Evolutionary conservation across 2,329 filamentous ascomycete species (phyloP), one percentile per base, ranked within the genome.

Genomic region (Colletotrichum sojae): DNA sequence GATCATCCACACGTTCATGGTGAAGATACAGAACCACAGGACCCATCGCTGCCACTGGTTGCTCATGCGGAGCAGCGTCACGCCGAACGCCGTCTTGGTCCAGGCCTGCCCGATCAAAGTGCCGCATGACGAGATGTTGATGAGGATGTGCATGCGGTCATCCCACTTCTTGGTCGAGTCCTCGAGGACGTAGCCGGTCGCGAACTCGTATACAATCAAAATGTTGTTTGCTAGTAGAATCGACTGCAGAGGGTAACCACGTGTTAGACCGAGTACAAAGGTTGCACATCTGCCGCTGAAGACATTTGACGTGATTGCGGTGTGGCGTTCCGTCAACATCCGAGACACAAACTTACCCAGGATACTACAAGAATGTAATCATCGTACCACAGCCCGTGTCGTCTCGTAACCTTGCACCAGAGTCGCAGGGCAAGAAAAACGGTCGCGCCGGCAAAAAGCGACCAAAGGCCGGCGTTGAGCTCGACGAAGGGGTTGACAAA

Each of bases 61-160:
- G 43, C 83, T 84, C 74, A 87, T 80, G 6, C 81, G 73, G 16
- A 83, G 71, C 6, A 81, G 61, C 4, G 79, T 81, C 16, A 80
- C 77, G 2, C 73, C 79, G 31, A 81, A 81, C 1, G 79, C 79
- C n/a, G 78, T 78, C 71, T 81, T 81, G 54, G 78, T 78, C 71
- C 71, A 75, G 5, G 79, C 75, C 69, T 81, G 79, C 0, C 77
- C 78, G 57, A 81, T 76, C 25, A 80, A 63, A 12, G 78, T 81
- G 40, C 78, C 78, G 71, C 78, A 80, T 1, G 79, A 80, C 3
- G 78, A 79, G 13, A 78, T 75, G 70, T 83, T 84, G 78, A 87
- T 86, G 63, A 87, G 71, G 16, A 86, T 86, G 73, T 85, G 83
- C 84, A 86, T 86, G 62, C 80, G 81, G 70, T 85, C 83, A 67